Conservation (phyloP, 1,284 basidiomycete genomes). For the Marasmius tenuissimus region DNA sequence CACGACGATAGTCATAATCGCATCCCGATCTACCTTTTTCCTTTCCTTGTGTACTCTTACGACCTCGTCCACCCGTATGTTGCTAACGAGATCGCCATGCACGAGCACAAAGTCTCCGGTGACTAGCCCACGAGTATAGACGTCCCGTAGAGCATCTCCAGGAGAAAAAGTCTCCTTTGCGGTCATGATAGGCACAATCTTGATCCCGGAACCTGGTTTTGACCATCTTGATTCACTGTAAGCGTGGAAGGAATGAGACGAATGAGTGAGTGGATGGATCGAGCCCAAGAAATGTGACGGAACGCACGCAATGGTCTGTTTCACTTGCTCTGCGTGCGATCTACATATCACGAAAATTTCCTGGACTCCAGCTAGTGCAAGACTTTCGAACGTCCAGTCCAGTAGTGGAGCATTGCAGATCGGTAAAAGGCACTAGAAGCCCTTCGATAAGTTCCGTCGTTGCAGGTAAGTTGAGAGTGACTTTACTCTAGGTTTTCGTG, state of each 20-base stretch:
- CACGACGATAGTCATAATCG: constrained; percentile 95
- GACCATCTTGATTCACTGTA: constrained; percentile 79
- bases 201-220: constrained; percentile 71
- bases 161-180: constrained; percentile 88
- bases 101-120: constrained; percentile 94
- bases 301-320: constrained; percentile 76
- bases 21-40: constrained; percentile 84
- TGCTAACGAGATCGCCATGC: constrained; percentile 93
- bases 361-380: constrained; percentile 90
- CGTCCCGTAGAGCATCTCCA: constrained; percentile 95
- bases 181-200: constrained; percentile 86
- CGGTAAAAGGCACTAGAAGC: constrained; percentile 81
- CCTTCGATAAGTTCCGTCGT: constrained; percentile 17
- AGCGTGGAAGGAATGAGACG: constrained; percentile 8
- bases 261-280: constrained; percentile 11
- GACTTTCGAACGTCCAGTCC: constrained; percentile 95
- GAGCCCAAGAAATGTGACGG: constrained; percentile 7
- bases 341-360: constrained; percentile 94
- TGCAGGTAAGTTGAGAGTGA: constrained; percentile 4
- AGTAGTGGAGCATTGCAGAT: constrained; percentile 93
- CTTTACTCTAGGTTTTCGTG: constrained; percentile 77
- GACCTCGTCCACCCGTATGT: constrained; percentile 87
- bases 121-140: constrained; percentile 92
- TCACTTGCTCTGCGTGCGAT: constrained; percentile 84
- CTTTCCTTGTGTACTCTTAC: constrained; percentile 89